These are phyloP conservation scores for Aureobasidium sp. DNA, from an alignment of 2,329 filamentous ascomycete species.

Conservation along the genomic window DNA sequence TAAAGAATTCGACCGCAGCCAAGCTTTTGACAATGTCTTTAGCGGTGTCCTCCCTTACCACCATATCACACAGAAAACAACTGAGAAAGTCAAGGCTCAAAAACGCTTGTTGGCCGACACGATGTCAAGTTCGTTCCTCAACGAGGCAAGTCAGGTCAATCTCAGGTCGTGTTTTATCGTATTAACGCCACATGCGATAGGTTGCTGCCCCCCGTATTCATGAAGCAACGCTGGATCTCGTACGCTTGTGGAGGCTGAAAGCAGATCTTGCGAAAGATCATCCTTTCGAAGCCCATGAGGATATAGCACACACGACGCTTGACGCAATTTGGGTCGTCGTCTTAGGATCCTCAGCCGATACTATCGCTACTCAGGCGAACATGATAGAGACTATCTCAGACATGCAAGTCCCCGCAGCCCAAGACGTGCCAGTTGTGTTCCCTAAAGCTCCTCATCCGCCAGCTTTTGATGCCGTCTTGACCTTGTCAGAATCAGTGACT, in stretches of 20 bases:
- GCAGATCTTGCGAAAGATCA: constrained; percentile 23
- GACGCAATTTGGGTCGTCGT: constrained; percentile 36
- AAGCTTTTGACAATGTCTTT: constrained; percentile 28
- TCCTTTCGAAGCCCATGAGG: constrained; percentile 30
- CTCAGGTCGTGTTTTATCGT: not conserved
- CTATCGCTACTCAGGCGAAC: constrained; percentile 20
- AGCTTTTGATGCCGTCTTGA: constrained; percentile 22
- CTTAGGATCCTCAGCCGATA: constrained; percentile 32
- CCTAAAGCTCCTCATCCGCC: constrained; percentile 21
- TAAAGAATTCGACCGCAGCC: constrained; percentile 41
- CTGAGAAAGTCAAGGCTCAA: constrained; percentile 22
- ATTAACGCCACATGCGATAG: not conserved
- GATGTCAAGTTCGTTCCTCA: constrained; percentile 26
- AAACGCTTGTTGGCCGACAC: constrained; percentile 25
- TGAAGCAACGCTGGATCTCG: constrained; percentile 20
- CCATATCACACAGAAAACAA: constrained; percentile 23
- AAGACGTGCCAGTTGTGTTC: constrained; percentile 18
- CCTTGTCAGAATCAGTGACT: constrained; percentile 21
- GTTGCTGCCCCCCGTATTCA: constrained; percentile 27
- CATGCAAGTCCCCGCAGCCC: not conserved
- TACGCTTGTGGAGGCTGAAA: constrained; percentile 30
- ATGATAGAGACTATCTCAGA: constrained; percentile 16
- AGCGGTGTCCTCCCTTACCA: constrained; percentile 21
- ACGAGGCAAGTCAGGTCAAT: constrained; percentile 15
- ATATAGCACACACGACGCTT: constrained; percentile 32